Conservation (phyloP, 148 eudicot genomes). For the Mesembryanthemum crystallinum region DNA sequence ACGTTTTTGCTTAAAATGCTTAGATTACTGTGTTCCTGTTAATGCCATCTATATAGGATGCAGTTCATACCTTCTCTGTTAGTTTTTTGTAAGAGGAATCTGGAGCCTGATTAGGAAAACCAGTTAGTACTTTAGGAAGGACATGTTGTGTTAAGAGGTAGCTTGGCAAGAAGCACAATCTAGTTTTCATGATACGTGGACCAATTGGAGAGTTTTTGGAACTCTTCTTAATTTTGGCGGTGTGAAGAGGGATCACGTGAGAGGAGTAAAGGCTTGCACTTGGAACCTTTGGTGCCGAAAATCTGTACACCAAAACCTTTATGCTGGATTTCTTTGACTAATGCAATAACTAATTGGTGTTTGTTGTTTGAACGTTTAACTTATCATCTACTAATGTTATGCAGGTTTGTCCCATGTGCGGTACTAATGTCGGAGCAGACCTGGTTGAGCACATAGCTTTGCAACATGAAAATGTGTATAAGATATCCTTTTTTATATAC, state of each 20-base stretch:
- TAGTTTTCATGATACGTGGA: no score
- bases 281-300: background rate
- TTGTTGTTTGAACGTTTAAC: background rate
- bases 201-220: no score
- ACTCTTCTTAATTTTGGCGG: no score
- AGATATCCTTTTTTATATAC: conserved; percentile 52
- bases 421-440: conserved; percentile 34
- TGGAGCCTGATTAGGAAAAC: no score
- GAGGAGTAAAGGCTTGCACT: no score
- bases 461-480: conserved; percentile 47
- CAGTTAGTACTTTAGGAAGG: no score
- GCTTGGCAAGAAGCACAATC: no score
- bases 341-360: background rate
- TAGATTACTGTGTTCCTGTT: background rate
- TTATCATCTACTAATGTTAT: background rate
- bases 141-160: no score
- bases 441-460: conserved; percentile 54
- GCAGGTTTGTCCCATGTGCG: conserved; percentile 65
- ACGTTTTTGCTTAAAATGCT: no score
- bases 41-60: background rate
- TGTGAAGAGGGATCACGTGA: no score
- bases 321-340: background rate
- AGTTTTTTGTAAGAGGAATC: background rate
- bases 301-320: background rate
- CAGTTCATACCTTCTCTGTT: background rate